These are phyloP conservation scores for Davidsoniella neocaledoniae DNA, from an alignment of 2,329 filamentous ascomycete species.

Conservation along the genomic window DNA sequence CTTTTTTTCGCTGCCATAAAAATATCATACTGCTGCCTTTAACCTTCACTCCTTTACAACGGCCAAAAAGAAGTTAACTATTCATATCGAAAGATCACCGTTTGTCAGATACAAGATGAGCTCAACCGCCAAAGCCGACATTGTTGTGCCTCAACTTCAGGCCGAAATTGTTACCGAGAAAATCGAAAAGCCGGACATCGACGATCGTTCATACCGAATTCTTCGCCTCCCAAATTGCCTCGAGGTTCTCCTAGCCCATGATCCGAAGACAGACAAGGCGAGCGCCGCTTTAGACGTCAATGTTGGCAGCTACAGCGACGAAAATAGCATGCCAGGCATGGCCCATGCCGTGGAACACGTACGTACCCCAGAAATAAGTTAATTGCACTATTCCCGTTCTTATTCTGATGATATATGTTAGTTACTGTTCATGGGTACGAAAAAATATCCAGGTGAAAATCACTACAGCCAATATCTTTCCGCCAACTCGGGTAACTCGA, in stretches of 20 bases:
- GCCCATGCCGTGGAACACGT: slow-evolving; percentile 91
- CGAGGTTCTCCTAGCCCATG: slow-evolving; percentile 83
- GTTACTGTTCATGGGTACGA: slow-evolving; percentile 93
- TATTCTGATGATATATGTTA: slow-evolving; percentile 17
- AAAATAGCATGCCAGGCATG: slow-evolving; percentile 80
- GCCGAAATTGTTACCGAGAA: slow-evolving; percentile 39
- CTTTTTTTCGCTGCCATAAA: too few species aligned
- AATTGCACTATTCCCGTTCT: not conserved
- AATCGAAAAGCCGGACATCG: slow-evolving; percentile 68
- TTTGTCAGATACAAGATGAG: not conserved
- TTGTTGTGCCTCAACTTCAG: not conserved
- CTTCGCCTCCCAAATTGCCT: slow-evolving; percentile 72
- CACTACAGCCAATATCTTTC: slow-evolving; percentile 89
- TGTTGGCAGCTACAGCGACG: slow-evolving; percentile 88
- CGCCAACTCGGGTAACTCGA: slow-evolving; percentile 77
- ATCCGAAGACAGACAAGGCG: slow-evolving; percentile 89
- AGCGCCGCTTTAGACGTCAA: slow-evolving; percentile 91
- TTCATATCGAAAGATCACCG: too few species aligned
- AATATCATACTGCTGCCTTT: too few species aligned
- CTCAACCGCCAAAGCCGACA: not conserved
- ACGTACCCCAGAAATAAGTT: slow-evolving; percentile 16
- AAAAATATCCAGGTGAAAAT: slow-evolving; percentile 94
- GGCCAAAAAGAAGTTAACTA: not conserved
- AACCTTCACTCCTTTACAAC: not conserved
- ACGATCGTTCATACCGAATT: slow-evolving; percentile 77